Percentiles rank a stretch among this genome's conserved stretches.
Evolutionary conservation across 75 land plant species (phyloP).

Genomic region (Picea glauca): DNA sequence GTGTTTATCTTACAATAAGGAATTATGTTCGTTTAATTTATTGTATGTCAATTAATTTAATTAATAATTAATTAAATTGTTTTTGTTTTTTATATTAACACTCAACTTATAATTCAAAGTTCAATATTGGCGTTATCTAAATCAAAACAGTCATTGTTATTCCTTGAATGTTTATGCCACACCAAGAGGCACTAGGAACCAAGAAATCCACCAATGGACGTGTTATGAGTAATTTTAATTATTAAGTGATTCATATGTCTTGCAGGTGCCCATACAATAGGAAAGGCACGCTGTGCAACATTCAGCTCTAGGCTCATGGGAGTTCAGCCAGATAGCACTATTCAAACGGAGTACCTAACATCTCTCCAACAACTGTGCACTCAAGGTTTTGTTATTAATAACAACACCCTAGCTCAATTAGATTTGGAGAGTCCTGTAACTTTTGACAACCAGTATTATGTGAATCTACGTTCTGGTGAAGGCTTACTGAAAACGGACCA

Average conservation of each 20-base stretch:
- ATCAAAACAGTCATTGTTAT: neutral
- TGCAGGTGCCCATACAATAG: slow-evolving; percentile 76
- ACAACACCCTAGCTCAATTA: slow-evolving; percentile 10
- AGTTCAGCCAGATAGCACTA: slow-evolving; percentile 12
- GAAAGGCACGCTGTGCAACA: slow-evolving; percentile 65
- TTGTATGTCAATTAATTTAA: too few species aligned
- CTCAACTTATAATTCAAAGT: neutral
- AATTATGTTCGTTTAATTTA: too few species aligned
- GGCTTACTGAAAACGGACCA: slow-evolving; percentile 77
- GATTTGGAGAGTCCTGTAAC: slow-evolving; percentile 57
- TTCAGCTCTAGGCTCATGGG: slow-evolving; percentile 42
- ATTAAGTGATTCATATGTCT: too few species aligned
- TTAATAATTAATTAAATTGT: too few species aligned
- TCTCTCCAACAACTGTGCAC: slow-evolving; percentile 54
- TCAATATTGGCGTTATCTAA: neutral
- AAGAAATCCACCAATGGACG: too few species aligned
- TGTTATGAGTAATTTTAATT: neutral
- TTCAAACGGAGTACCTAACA: slow-evolving; percentile 24
- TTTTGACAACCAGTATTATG: slow-evolving; percentile 85
- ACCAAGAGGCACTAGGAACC: too few species aligned
- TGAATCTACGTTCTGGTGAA: slow-evolving; percentile 51
- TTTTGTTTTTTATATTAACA: too few species aligned
- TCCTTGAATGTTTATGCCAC: neutral
- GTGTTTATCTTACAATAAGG: too few species aligned
- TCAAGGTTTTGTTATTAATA: neutral